Base-by-base conservation (phyloP, 768 basidiomycete genomes). In the Pulveroboletus sp. region DNA sequence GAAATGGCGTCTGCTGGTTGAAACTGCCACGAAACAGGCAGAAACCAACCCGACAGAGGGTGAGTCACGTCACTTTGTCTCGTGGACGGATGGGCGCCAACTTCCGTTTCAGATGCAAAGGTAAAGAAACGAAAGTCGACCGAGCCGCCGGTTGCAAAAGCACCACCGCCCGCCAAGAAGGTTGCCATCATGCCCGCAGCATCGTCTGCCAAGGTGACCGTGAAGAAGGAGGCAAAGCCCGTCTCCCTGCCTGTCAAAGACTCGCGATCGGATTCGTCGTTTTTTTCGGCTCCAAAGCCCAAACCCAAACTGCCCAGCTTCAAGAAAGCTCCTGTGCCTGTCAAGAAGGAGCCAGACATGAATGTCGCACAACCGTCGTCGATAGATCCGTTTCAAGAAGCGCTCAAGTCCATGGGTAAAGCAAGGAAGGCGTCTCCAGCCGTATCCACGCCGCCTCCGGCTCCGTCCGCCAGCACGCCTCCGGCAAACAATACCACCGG, bases 271-370 rank as follows among this genome's bases (percentile, higher is more conserved):
- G 90, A 92, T 67, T 86, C 85, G 40, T 89, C 87, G 2, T 92
- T 93, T 68, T 93, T 93, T 68, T 91, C 89, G 46, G 85, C 86
- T 34, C 86, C 89, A 6, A 92, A 91, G 63, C 80, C 84, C 17
- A 91, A 90, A 61, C 80, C 85, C 26, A 89, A 86, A 68, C 72
- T 93, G 19, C 90, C 90, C 11, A 89, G 79, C 47, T 93, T 93
- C 75, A 91, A 85, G 72, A 93, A 92, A 68, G 85, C 83, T 11
- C 77, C 81, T 0, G 68, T 69, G 6, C 56, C 68, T 9, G 65
- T 58, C 46, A 80, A 82, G 71, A 76, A 73, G 58, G 83, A 81
- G 47, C 68, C 70, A 7, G 79, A 79, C 53, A 48, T 58, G 16
- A 86, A 86, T 63, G 73, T 85, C 23, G 83, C 89, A 29, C 83